Percentiles rank a stretch among this genome's conserved stretches.
Evolutionary conservation across 495 filamentous ascomycete genomes (phyloP).

Genomic region (Aspergillus panamensis): DNA sequence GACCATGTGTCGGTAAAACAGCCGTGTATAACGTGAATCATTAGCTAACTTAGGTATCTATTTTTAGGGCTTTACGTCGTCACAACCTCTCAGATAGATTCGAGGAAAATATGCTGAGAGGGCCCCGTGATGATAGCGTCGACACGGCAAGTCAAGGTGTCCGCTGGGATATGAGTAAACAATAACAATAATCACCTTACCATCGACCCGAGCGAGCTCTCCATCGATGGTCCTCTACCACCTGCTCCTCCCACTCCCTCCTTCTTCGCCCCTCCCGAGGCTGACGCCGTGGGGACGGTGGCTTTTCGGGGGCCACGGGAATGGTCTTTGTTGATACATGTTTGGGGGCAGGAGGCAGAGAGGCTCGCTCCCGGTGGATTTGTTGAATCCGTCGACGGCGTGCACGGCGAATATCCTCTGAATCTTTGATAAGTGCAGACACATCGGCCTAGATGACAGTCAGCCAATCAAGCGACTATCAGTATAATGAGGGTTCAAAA

Average conservation of each 20-base stretch:
- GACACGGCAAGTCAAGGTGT: slow-evolving; percentile 20
- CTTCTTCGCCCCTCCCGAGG: slow-evolving; percentile 22
- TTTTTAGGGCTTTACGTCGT: neutral
- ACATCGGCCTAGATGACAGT: slow-evolving; percentile 70
- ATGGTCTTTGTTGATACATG: slow-evolving; percentile 7
- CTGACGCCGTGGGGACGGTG: slow-evolving; percentile 8
- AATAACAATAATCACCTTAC: slow-evolving; percentile 8
- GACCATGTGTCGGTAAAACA: neutral
- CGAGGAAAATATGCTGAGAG: slow-evolving; percentile 2
- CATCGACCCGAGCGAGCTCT: slow-evolving; percentile 17
- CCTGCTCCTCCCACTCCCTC: slow-evolving; percentile 19
- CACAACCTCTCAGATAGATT: slow-evolving; percentile 5
- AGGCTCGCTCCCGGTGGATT: slow-evolving; percentile 73
- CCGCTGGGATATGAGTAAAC: neutral
- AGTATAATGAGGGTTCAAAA: neutral
- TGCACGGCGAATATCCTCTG: slow-evolving; percentile 73
- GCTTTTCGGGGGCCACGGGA: slow-evolving; percentile 5
- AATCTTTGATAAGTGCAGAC: slow-evolving; percentile 70
- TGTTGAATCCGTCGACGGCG: slow-evolving; percentile 75
- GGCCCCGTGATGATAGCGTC: neutral
- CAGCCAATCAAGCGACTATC: slow-evolving; percentile 21
- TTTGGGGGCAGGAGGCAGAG: slow-evolving; percentile 31
- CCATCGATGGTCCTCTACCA: slow-evolving; percentile 17
- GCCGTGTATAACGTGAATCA: neutral
- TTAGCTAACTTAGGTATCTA: neutral